A percentile compares a stretch with the other conserved stretches of the same genome.
Evolutionary conservation across 2,329 filamentous ascomycete species (phyloP).

Genomic region (Penicillium sp.): DNA sequence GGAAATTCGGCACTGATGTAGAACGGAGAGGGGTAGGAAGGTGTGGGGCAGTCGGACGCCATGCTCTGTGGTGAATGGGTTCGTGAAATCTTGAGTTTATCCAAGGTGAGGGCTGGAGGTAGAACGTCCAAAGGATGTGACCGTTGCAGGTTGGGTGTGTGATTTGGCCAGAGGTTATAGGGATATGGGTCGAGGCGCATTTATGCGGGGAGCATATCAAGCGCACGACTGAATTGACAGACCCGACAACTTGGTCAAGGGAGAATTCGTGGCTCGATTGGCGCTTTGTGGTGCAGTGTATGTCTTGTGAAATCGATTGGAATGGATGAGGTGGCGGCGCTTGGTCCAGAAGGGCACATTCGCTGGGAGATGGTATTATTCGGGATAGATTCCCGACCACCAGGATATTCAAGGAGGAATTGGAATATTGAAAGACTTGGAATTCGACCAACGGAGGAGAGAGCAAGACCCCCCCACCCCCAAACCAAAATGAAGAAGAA

Average conservation of each 20-base stretch:
- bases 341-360: no score
- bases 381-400: no score
- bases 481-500: no score
- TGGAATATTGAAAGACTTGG: no score
- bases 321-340: no score
- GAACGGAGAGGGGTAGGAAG: constrained; percentile 29
- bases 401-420: no score
- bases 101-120: neutral
- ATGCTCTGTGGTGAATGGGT: neutral
- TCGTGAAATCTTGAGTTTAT: constrained; percentile 7
- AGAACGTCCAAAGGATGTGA: neutral
- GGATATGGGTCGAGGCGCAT: constrained; percentile 8
- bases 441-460: no score
- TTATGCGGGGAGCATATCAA: constrained; percentile 10
- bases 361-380: no score
- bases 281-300: constrained; percentile 4
- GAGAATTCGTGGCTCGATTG: constrained; percentile 9
- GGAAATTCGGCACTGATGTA: constrained; percentile 26
- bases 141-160: constrained; percentile 2
- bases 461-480: no score
- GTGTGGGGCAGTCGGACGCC: constrained; percentile 12
- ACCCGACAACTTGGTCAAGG: neutral
- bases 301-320: no score
- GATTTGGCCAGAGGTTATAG: constrained; percentile 7
- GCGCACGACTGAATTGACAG: no score